These are phyloP conservation scores for Daphne laureola DNA, from an alignment of 441 rosid species.

Conservation along the genomic window DNA sequence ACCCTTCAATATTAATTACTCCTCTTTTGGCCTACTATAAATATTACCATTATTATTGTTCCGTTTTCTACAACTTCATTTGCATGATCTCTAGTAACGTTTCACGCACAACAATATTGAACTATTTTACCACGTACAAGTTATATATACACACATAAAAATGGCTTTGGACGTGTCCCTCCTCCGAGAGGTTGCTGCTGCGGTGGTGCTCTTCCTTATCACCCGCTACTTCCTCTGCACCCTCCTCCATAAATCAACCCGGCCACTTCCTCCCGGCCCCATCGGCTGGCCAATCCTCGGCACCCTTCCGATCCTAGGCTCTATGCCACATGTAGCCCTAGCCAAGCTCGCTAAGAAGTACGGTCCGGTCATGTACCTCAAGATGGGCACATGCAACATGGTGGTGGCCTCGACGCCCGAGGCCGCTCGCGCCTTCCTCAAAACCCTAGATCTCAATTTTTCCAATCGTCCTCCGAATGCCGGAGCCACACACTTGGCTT, in stretches of 20 bases:
- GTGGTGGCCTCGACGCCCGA: slow-evolving; percentile 54
- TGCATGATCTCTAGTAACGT: too few species aligned
- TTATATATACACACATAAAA: background rate
- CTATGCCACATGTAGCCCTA: slow-evolving; percentile 43
- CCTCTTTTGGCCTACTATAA: too few species aligned
- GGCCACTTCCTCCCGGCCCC: slow-evolving; percentile 45
- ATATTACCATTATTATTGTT: too few species aligned
- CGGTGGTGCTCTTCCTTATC: slow-evolving; percentile 24
- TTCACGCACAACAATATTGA: too few species aligned
- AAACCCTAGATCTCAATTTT: slow-evolving; percentile 44
- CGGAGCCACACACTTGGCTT: slow-evolving; percentile 45
- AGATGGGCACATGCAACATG: slow-evolving; percentile 42
- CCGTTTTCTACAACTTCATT: too few species aligned
- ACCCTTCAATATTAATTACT: too few species aligned
- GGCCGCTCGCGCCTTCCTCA: slow-evolving; percentile 46
- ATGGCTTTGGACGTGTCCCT: slow-evolving; percentile 18
- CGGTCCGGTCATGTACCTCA: slow-evolving; percentile 46
- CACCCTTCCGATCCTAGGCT: slow-evolving; percentile 40
- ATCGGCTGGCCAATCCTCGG: slow-evolving; percentile 56
- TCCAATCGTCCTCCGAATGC: slow-evolving; percentile 46
- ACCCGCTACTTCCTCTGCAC: slow-evolving; percentile 14
- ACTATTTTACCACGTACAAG: too few species aligned
- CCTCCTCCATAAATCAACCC: slow-evolving; percentile 1
- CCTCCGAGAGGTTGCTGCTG: slow-evolving; percentile 14
- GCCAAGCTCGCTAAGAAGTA: slow-evolving; percentile 44